Conservation (phyloP, 331 rosid genomes). For the Pyracantha coccinea region DNA sequence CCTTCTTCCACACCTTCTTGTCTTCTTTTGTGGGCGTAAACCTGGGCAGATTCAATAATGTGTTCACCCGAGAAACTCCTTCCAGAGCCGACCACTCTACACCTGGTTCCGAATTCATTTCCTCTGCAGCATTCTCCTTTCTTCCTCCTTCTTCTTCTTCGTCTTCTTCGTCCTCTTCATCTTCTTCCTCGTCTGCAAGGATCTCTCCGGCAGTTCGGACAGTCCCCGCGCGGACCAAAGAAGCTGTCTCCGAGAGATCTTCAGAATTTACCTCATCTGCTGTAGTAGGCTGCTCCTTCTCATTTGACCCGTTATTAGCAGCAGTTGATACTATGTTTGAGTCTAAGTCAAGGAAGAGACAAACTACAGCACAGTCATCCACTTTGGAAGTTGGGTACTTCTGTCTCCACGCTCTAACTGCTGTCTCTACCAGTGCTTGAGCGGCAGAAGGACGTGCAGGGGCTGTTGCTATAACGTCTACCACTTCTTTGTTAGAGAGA, state of each 20-base stretch:
- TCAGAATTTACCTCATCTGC: conserved; percentile 20
- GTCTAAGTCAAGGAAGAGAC: conserved; percentile 69
- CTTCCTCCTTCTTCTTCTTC: conserved; percentile 4
- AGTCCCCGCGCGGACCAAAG: conserved; percentile 51
- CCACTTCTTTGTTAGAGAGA: conserved; percentile 88
- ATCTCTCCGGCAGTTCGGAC: conserved; percentile 26
- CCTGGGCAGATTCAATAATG: conserved; percentile 81
- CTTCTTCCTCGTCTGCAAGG: background rate
- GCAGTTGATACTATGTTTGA: conserved; percentile 30
- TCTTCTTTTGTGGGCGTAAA: conserved; percentile 67
- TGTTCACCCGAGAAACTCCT: conserved; percentile 96
- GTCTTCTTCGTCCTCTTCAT: background rate
- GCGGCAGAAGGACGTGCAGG: conserved; percentile 62
- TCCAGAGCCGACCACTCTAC: conserved; percentile 93
- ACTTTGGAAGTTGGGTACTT: conserved; percentile 94
- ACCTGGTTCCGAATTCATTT: conserved; percentile 33
- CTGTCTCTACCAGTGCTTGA: conserved; percentile 75
- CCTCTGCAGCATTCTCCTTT: conserved; percentile 33
- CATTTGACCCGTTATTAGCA: conserved; percentile 36
- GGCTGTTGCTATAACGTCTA: conserved; percentile 77
- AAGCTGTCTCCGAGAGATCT: conserved; percentile 16
- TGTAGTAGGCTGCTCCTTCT: conserved; percentile 35
- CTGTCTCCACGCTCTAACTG: conserved; percentile 71
- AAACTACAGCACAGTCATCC: conserved; percentile 92
- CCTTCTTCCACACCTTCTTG: conserved; percentile 22